Conservation (phyloP, 192 early-diverging fungal genomes). For the Diversispora epigaea region DNA sequence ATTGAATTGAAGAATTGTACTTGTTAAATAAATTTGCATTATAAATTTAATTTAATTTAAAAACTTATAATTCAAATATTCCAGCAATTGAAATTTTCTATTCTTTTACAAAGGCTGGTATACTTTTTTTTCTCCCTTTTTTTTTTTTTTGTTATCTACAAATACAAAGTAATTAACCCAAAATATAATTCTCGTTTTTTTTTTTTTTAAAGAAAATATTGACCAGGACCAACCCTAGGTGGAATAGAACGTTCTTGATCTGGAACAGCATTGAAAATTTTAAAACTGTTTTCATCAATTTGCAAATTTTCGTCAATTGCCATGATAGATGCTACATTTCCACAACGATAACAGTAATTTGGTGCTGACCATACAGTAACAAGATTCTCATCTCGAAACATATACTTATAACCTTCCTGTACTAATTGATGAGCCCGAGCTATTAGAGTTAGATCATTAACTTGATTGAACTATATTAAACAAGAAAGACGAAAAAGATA, state of each 20-base stretch:
- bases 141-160: not conserved
- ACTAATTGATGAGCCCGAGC: slow-evolving; percentile 97
- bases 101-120: no score
- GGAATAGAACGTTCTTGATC: slow-evolving; percentile 71
- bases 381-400: slow-evolving; percentile 89
- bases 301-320: slow-evolving; percentile 74
- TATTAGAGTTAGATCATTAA: slow-evolving; percentile 87
- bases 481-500: not conserved
- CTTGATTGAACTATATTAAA: slow-evolving; percentile 75
- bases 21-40: no score
- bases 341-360: slow-evolving; percentile 98
- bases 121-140: not conserved
- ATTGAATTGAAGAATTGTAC: no score
- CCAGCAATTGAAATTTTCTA: no score
- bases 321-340: slow-evolving; percentile 94
- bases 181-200: not conserved
- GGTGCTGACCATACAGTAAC: slow-evolving; percentile 97
- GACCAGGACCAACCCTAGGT: slow-evolving; percentile 43
- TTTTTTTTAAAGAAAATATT: slow-evolving; percentile 46
- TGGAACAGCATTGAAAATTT: slow-evolving; percentile 95
- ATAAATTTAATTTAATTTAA: no score
- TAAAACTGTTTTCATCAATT: slow-evolving; percentile 84
- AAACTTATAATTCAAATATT: no score
- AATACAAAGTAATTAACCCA: not conserved
- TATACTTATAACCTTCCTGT: slow-evolving; percentile 97